These are phyloP conservation scores for Coemansia sp. DNA, from an alignment of 192 early-diverging fungal species.

Conservation along the genomic window DNA sequence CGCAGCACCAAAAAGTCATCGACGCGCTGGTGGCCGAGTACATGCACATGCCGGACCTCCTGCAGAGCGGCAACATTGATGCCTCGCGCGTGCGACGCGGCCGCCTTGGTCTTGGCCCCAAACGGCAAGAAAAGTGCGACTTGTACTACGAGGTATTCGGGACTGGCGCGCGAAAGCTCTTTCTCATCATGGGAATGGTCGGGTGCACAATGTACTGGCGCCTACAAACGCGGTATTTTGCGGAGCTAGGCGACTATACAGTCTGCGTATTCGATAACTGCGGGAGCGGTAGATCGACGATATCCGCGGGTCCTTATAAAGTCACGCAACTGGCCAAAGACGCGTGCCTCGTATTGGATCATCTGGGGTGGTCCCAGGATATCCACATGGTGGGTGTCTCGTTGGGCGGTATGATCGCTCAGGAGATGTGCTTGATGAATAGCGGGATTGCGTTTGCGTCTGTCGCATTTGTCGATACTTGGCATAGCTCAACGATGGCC, in stretches of 20 bases:
- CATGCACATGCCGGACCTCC: slow-evolving; percentile 30
- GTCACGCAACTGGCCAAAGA: slow-evolving; percentile 83
- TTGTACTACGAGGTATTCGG: slow-evolving; percentile 85
- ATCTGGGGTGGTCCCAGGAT: slow-evolving; percentile 71
- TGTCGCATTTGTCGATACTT: slow-evolving; percentile 43
- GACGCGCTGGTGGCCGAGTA: slow-evolving; percentile 15
- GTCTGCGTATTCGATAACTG: slow-evolving; percentile 86
- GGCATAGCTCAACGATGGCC: slow-evolving; percentile 47
- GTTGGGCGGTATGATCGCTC: slow-evolving; percentile 86
- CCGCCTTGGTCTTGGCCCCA: slow-evolving; percentile 9
- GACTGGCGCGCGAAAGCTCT: slow-evolving; percentile 66
- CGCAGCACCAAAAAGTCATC: background rate
- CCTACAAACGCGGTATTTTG: slow-evolving; percentile 69
- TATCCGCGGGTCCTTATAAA: slow-evolving; percentile 45
- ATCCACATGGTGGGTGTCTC: slow-evolving; percentile 84
- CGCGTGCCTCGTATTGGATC: slow-evolving; percentile 66
- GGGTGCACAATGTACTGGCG: slow-evolving; percentile 53
- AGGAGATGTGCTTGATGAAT: slow-evolving; percentile 64
- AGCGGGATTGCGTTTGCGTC: slow-evolving; percentile 19
- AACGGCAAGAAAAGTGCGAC: slow-evolving; percentile 16
- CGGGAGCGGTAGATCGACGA: slow-evolving; percentile 64
- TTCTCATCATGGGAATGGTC: slow-evolving; percentile 73
- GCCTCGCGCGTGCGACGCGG: slow-evolving; percentile 11
- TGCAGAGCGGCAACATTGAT: slow-evolving; percentile 14
- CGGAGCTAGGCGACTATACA: slow-evolving; percentile 66